These are phyloP conservation scores for Platismatia glauca DNA, from an alignment of 495 filamentous ascomycete species.

Conservation along the genomic window DNA sequence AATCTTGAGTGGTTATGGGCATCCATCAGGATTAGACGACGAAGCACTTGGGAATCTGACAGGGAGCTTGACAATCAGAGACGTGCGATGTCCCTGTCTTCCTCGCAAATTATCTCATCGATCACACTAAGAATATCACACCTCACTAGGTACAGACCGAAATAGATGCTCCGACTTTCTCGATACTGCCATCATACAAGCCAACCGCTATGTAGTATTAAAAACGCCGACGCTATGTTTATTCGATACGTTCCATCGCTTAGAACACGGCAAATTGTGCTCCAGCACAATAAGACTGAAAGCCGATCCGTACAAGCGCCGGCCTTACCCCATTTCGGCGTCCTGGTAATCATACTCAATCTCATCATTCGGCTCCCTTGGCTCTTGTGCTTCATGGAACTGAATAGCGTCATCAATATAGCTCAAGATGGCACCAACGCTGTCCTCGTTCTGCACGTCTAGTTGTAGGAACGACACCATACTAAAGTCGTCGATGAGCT, in stretches of 20 bases:
- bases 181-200: neutral
- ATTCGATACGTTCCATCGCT: neutral
- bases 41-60: neutral
- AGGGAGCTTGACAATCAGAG: neutral
- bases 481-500: constrained; percentile 89
- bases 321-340: constrained; percentile 28
- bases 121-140: neutral
- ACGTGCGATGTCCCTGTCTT: neutral
- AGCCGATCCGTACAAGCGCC: neutral
- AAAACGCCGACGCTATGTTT: constrained; percentile 26
- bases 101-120: neutral
- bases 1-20: neutral
- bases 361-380: constrained; percentile 73
- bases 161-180: neutral
- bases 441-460: constrained; percentile 88
- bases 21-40: neutral
- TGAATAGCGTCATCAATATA: constrained; percentile 97
- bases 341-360: constrained; percentile 60
- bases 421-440: constrained; percentile 80
- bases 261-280: neutral
- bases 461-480: constrained; percentile 93
- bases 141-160: neutral
- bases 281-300: neutral
- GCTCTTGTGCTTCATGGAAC: constrained; percentile 93
- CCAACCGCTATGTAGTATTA: neutral